Evolutionary conservation across 73 alveolate genomes (phyloP).

Genomic region (Halteria grandinella): DNA sequence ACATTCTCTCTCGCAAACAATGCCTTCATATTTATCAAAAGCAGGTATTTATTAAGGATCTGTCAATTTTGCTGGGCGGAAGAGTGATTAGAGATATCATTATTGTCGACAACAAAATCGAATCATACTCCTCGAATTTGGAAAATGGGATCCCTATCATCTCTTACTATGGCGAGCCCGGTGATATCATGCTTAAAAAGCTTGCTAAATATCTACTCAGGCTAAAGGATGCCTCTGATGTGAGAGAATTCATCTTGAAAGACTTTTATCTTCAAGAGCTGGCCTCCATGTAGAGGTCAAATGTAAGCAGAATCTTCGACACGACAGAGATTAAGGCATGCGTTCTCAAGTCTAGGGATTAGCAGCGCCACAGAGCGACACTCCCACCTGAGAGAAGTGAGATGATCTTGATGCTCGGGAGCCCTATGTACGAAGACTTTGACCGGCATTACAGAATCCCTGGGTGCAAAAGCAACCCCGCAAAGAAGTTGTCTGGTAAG

Average conservation of each 20-base stretch:
- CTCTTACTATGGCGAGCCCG: slow-evolving; percentile 45
- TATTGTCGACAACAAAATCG: slow-evolving; percentile 64
- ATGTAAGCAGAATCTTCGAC: neutral
- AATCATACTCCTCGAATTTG: slow-evolving; percentile 42
- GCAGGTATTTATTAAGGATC: slow-evolving; percentile 38
- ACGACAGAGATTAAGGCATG: no score
- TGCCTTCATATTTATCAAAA: slow-evolving; percentile 13
- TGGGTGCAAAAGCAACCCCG: no score
- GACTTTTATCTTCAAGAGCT: neutral
- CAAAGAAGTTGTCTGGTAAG: no score
- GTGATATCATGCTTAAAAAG: slow-evolving; percentile 22
- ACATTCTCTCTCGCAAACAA: slow-evolving; percentile 19
- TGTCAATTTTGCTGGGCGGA: slow-evolving; percentile 6
- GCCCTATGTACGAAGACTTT: no score
- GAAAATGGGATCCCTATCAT: slow-evolving; percentile 73
- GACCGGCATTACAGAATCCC: no score
- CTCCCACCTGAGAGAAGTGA: no score
- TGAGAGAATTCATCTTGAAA: neutral
- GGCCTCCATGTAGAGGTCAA: neutral
- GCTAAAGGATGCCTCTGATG: neutral
- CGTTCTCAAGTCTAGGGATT: no score
- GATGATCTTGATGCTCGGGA: no score
- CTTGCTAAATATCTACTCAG: neutral
- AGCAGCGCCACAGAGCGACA: no score
- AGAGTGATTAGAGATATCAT: slow-evolving; percentile 62